Percentiles rank a stretch among this genome's conserved stretches.
phyloP scores from a whole-genome alignment of 805 yeast genomes.

The Yarrowia sp. region DNA sequence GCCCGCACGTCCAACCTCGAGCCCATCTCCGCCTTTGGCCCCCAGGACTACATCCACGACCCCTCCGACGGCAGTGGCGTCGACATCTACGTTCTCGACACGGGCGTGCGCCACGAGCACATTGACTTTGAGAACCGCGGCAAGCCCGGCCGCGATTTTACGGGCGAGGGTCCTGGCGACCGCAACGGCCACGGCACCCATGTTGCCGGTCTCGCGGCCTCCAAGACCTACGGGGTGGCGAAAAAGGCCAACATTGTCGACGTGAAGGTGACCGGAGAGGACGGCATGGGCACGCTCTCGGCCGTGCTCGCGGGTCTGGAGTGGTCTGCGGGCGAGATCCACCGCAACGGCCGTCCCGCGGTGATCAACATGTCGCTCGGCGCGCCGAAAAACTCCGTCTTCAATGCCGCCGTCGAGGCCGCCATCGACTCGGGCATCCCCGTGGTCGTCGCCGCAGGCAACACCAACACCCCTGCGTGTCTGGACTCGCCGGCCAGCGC shows the following conservation, averaged over 20 bases:
- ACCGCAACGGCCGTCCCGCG: slow-evolving; percentile 27
- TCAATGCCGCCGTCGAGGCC: slow-evolving; percentile 35
- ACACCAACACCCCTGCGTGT: slow-evolving; percentile 75
- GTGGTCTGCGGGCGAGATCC: slow-evolving; percentile 72
- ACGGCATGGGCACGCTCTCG: slow-evolving; percentile 61
- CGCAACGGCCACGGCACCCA: slow-evolving; percentile 85
- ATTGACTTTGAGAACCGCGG: slow-evolving; percentile 49
- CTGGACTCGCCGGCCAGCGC: slow-evolving; percentile 84
- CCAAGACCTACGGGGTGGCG: slow-evolving; percentile 78
- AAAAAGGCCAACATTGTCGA: slow-evolving; percentile 64
- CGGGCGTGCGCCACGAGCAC: slow-evolving; percentile 54
- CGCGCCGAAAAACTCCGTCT: slow-evolving; percentile 34
- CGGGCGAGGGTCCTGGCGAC: slow-evolving; percentile 57
- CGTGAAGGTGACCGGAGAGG: slow-evolving; percentile 65
- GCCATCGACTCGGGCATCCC: slow-evolving; percentile 33
- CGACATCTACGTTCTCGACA: slow-evolving; percentile 74
- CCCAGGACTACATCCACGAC: slow-evolving; percentile 36
- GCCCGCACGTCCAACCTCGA: slow-evolving; percentile 31
- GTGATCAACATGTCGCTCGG: slow-evolving; percentile 35
- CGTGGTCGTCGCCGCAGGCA: slow-evolving; percentile 52
- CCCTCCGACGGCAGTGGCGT: slow-evolving; percentile 55
- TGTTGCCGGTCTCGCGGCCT: slow-evolving; percentile 85
- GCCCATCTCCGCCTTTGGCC: slow-evolving; percentile 51
- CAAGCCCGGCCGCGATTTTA: slow-evolving; percentile 74
- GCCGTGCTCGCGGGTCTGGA: slow-evolving; percentile 42